Base-by-base conservation (phyloP, 768 basidiomycete genomes). In the Strobilomyces confusus region DNA sequence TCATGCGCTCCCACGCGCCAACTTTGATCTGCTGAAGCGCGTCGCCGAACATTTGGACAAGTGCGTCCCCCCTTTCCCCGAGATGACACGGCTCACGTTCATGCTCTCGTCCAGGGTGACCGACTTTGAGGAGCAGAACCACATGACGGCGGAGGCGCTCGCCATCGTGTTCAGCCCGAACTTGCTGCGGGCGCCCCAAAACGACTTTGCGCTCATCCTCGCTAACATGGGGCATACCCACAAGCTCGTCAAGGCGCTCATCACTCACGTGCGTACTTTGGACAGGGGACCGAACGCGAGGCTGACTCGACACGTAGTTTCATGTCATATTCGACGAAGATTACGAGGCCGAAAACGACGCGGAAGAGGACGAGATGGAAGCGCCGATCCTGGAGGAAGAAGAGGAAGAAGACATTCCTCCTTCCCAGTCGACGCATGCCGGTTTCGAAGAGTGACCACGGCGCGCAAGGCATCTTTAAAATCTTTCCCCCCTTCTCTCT, bases 81-180 rank as follows among this genome's bases (percentile, higher is more conserved):
- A 54, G 36, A 42, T 22, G 3, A 1, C 13, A 33, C 14, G 29
- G n/a, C 9, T 25, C 15, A 29, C 22, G 48, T 8, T 55, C 19
- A 54, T 48, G 3, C 19, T 29, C 36, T 25, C 40, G 32, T 43
- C 5, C 63, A 89, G 89, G 64, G 87, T 92, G n/a, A 89, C 89
- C 5, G 89, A 92, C 63, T 89, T 79, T 69, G 90, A 93, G 65
- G 90, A 92, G 53, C 79, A 84, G 45, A 94, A 92, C 61, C 91
- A 93, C 55, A 94, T 94, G 92, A 89, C 87, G 2, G 84, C 89
- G 1, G 86, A 92, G 58, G 84, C 87, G 8, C 75, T 94, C 4
- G 86, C 92, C 0, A 91, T 92, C 48, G 89, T 92, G 17, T 92
- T 92, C 69, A 88, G 88, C 56, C 89, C 88, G 7, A 91, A 89